phyloP scores from a whole-genome alignment of 1,139 yeast species.

The Kluyveromyces sp. region DNA sequence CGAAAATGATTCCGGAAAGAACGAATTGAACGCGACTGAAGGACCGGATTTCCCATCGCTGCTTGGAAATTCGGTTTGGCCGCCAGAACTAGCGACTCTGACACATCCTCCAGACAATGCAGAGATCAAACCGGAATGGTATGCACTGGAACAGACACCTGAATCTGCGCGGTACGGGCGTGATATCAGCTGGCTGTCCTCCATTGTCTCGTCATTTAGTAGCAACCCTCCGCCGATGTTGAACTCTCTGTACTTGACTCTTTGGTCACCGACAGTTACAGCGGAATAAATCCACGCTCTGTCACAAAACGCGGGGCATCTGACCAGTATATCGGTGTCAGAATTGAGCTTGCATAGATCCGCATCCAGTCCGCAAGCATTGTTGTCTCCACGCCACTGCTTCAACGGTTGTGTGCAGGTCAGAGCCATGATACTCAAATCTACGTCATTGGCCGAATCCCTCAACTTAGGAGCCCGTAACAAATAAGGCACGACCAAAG shows the following conservation, averaged over 20 bases:
- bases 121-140: conserved; percentile 75
- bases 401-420: conserved; percentile 42
- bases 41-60: conserved; percentile 43
- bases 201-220: conserved; percentile 11
- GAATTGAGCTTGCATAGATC: conserved; percentile 45
- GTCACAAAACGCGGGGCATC: conserved; percentile 88
- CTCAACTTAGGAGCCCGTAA: conserved; percentile 24
- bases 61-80: conserved; percentile 43
- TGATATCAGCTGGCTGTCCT: conserved; percentile 32
- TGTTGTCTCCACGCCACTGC: conserved; percentile 67
- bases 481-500: conserved; percentile 26
- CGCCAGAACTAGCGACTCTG: conserved; percentile 50
- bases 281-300: conserved; percentile 71
- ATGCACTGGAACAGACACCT: conserved; percentile 83
- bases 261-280: conserved; percentile 64
- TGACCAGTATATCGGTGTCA: conserved; percentile 46
- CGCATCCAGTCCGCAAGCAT: conserved; percentile 70
- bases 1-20: conserved; percentile 67
- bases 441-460: conserved; percentile 15
- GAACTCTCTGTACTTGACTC: conserved; percentile 64
- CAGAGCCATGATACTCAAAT: conserved; percentile 31
- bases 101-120: conserved; percentile 81
- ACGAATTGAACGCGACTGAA: conserved; percentile 59
- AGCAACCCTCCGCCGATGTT: conserved; percentile 62
- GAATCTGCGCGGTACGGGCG: conserved; percentile 82